A percentile compares a stretch with the other conserved stretches of the same genome.
Evolutionary conservation across 371 early-diverging fungal genomes (phyloP).

Genomic region (Gilbertella persicaria): DNA sequence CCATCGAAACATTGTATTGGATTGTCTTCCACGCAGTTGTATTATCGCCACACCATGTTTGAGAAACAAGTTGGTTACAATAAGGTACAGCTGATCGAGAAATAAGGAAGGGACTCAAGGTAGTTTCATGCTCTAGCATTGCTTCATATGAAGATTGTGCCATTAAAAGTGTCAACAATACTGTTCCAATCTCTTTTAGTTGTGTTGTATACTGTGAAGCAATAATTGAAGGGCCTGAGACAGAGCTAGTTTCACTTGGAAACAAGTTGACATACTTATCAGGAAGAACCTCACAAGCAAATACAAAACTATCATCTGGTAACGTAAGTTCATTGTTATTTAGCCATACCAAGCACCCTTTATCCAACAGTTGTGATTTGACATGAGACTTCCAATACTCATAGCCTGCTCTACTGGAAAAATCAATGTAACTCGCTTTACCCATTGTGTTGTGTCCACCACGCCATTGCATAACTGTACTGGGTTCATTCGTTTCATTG

Average conservation of each 20-base stretch:
- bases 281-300: conserved; percentile 30
- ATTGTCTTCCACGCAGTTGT: conserved; percentile 63
- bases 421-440: conserved; percentile 58
- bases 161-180: conserved; percentile 60
- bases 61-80: conserved; percentile 45
- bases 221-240: no score
- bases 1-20: conserved; percentile 64
- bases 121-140: conserved; percentile 34
- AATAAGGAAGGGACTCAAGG: conserved; percentile 57
- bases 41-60: conserved; percentile 70
- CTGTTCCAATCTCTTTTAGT: conserved; percentile 40
- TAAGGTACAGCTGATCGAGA: conserved; percentile 57
- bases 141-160: conserved; percentile 60
- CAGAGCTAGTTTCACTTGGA: no score
- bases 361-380: conserved; percentile 39
- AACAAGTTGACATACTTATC: conserved; percentile 5
- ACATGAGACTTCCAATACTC: conserved; percentile 55
- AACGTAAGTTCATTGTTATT: conserved; percentile 66
- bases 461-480: conserved; percentile 52
- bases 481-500: conserved; percentile 25
- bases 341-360: conserved; percentile 62
- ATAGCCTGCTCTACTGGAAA: conserved; percentile 52
- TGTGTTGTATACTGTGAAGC: no score
- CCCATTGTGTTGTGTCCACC: conserved; percentile 54
- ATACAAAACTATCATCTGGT: conserved; percentile 44